phyloP scores from a whole-genome alignment of 164 flowering plant species.

The Nymphaea thermarum region DNA sequence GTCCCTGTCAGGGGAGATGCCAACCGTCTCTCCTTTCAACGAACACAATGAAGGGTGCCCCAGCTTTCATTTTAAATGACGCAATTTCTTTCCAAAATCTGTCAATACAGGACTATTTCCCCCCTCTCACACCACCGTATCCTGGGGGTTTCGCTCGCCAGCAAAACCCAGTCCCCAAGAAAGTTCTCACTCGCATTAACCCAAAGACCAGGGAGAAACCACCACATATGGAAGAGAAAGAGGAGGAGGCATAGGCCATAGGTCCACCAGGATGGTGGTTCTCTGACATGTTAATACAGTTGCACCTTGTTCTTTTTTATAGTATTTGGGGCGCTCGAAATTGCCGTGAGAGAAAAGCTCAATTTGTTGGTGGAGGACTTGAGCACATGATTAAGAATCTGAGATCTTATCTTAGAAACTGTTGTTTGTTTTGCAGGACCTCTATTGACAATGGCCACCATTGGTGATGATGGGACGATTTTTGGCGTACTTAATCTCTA shows the following conservation, averaged over 20 bases:
- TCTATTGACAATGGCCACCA: slow-evolving; percentile 88
- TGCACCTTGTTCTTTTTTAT: too few relatives aligned
- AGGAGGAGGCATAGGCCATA: slow-evolving; percentile 40
- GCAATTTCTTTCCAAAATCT: too few relatives aligned
- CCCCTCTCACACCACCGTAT: slow-evolving; percentile 11
- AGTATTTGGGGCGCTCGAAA: too few relatives aligned
- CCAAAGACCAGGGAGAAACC: slow-evolving; percentile 14
- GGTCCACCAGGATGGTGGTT: slow-evolving; percentile 82
- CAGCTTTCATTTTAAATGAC: too few relatives aligned
- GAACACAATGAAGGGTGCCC: too few relatives aligned
- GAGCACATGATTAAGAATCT: too few relatives aligned
- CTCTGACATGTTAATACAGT: background rate
- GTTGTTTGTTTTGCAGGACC: slow-evolving; percentile 33
- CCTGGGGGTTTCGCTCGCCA: slow-evolving; percentile 19
- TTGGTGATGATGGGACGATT: slow-evolving; percentile 87
- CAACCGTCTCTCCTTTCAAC: too few relatives aligned
- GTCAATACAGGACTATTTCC: slow-evolving; percentile 1
- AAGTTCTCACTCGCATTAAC: slow-evolving; percentile 19
- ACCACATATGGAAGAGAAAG: slow-evolving; percentile 25
- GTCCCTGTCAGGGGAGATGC: too few relatives aligned
- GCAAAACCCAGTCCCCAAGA: slow-evolving; percentile 14
- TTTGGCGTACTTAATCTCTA: slow-evolving; percentile 33
- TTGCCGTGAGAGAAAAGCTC: too few relatives aligned
- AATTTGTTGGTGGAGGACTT: too few relatives aligned
- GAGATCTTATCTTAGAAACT: too few relatives aligned